These are phyloP conservation scores for Xylaria sp. DNA, from an alignment of 2,329 filamentous ascomycete genomes.

Conservation along the genomic window DNA sequence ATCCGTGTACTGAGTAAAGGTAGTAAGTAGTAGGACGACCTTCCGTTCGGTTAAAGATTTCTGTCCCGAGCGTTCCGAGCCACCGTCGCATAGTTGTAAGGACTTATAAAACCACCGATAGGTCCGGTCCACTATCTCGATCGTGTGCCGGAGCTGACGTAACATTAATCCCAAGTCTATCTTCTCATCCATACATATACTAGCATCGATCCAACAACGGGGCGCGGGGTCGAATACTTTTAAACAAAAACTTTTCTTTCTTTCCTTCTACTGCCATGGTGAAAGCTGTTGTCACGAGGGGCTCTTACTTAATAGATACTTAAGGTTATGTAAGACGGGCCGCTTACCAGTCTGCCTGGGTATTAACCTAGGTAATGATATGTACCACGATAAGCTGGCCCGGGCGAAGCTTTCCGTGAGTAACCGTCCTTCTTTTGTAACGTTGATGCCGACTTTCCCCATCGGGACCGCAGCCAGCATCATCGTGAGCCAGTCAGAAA, in stretches of 20 bases:
- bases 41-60: too few relatives aligned
- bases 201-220: too few relatives aligned
- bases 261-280: too few relatives aligned
- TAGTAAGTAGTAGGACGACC: too few relatives aligned
- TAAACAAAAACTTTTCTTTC: too few relatives aligned
- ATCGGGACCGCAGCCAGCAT: background rate
- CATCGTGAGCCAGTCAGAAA: background rate
- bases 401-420: constrained; percentile 20
- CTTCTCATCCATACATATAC: background rate
- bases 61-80: background rate
- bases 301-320: background rate
- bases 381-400: background rate
- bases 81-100: too few relatives aligned
- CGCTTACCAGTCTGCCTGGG: too few relatives aligned
- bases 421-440: constrained; percentile 14
- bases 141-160: constrained; percentile 4
- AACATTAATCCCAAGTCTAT: background rate
- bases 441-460: background rate
- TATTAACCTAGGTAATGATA: background rate
- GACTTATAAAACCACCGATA: too few relatives aligned
- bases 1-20: background rate
- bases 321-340: too few relatives aligned
- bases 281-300: background rate
- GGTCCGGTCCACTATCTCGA: background rate
- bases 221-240: constrained; percentile 11